A percentile compares a stretch with the other conserved stretches of the same genome.
Conservation (phyloP, 768 basidiomycete genomes). For the Gelatoporia subvermispora region DNA sequence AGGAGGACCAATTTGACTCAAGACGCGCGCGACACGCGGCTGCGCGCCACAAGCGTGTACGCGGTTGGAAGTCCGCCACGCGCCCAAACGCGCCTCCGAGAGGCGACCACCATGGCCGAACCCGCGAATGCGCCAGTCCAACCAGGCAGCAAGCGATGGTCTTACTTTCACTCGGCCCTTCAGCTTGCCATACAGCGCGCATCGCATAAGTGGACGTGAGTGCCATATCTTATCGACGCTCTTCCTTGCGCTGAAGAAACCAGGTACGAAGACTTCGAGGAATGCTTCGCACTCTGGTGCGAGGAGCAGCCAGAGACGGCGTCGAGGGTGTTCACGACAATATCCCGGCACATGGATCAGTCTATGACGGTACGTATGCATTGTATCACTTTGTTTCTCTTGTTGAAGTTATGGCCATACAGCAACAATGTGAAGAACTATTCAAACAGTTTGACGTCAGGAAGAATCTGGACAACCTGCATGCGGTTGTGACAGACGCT, state of each 20-base stretch:
- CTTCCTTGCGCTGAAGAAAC: neutral
- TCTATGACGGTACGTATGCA: slow-evolving; percentile 38
- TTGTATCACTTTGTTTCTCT: neutral
- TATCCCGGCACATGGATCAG: slow-evolving; percentile 69
- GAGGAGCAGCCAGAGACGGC: slow-evolving; percentile 32
- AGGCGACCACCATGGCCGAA: slow-evolving; percentile 19
- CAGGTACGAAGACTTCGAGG: slow-evolving; percentile 45
- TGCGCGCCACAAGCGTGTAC: too few relatives aligned
- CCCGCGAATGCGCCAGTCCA: slow-evolving; percentile 13
- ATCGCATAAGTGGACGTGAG: slow-evolving; percentile 52
- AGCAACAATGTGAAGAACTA: slow-evolving; percentile 67
- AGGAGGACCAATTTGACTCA: neutral
- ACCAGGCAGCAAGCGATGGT: slow-evolving; percentile 41
- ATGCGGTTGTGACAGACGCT: slow-evolving; percentile 65
- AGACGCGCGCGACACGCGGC: too few relatives aligned
- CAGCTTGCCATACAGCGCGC: slow-evolving; percentile 49
- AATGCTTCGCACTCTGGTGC: slow-evolving; percentile 35
- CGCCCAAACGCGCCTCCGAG: slow-evolving; percentile 1
- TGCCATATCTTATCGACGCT: slow-evolving; percentile 4
- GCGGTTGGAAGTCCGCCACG: slow-evolving; percentile 13
- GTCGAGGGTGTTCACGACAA: slow-evolving; percentile 41
- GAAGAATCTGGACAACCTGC: slow-evolving; percentile 66
- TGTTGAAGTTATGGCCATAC: neutral
- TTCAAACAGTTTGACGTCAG: slow-evolving; percentile 64
- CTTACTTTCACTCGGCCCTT: slow-evolving; percentile 45